Percentiles rank a stretch among this genome's conserved stretches.
Evolutionary conservation across 148 eudicot species (phyloP).

Genomic region (Chenopodium album): DNA sequence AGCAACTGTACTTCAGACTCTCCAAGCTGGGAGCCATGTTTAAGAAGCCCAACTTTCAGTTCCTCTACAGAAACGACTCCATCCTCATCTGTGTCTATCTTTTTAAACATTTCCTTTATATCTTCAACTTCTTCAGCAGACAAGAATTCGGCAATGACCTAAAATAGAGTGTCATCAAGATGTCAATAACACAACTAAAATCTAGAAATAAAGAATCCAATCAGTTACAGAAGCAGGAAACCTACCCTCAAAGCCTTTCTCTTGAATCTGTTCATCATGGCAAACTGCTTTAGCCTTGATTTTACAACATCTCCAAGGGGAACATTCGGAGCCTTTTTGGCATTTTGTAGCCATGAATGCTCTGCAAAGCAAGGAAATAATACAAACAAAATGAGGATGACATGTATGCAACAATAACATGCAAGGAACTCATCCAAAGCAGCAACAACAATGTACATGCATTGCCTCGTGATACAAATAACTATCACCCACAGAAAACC

Average conservation of each 20-base stretch:
- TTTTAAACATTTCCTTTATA: constrained; percentile 74
- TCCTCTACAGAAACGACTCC: constrained; percentile 78
- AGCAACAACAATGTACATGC: not conserved
- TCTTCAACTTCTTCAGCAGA: constrained; percentile 81
- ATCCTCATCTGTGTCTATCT: constrained; percentile 82
- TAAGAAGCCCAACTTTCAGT: constrained; percentile 73
- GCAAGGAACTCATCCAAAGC: not conserved
- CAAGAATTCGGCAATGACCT: constrained; percentile 90
- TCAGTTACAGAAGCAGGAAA: constrained; percentile 19
- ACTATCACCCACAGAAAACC: not conserved
- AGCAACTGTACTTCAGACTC: constrained; percentile 89
- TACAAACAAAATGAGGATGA: constrained; percentile 1
- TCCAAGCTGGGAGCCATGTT: constrained; percentile 64
- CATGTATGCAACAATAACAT: not conserved
- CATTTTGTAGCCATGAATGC: constrained; percentile 88
- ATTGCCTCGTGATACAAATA: not conserved
- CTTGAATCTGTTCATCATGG: constrained; percentile 93
- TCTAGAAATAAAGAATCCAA: constrained; percentile 11
- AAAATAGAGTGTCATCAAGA: constrained; percentile 16
- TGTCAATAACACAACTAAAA: constrained; percentile 5
- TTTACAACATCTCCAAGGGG: constrained; percentile 87
- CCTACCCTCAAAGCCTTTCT: constrained; percentile 86
- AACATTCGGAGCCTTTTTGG: constrained; percentile 90
- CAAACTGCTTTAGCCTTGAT: constrained; percentile 88
- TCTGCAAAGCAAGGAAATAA: constrained; percentile 37